A percentile compares a stretch with the other conserved stretches of the same genome.
Evolutionary conservation across 2,329 filamentous ascomycete genomes (phyloP).

Genomic region (Colletotrichum acutatum): DNA sequence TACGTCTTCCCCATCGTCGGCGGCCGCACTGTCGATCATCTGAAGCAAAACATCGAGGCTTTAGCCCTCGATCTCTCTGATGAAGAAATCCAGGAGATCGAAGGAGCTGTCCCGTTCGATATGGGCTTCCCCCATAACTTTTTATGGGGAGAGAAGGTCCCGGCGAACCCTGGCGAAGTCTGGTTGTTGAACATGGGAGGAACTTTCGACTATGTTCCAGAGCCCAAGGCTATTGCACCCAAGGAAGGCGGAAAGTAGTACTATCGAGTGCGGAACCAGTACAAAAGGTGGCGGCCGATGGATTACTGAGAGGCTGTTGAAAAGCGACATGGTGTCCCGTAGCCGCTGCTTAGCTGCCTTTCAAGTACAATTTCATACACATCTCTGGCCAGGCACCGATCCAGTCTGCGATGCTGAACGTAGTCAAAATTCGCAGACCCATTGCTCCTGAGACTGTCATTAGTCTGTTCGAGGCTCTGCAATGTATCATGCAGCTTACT

Average conservation of each 20-base stretch:
- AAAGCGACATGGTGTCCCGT: neutral
- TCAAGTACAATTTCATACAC: neutral
- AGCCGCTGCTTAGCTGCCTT: no score
- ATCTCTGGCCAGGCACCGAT: neutral
- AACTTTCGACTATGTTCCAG: slow-evolving; percentile 61
- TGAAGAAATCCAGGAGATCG: slow-evolving; percentile 75
- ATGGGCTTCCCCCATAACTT: slow-evolving; percentile 75
- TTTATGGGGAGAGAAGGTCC: slow-evolving; percentile 55
- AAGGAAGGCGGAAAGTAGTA: slow-evolving; percentile 55
- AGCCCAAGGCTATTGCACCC: slow-evolving; percentile 54
- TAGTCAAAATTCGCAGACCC: neutral
- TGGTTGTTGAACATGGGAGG: slow-evolving; percentile 59
- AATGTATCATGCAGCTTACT: neutral
- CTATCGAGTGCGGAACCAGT: slow-evolving; percentile 43
- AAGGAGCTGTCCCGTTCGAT: slow-evolving; percentile 70
- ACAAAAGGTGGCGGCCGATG: slow-evolving; percentile 45
- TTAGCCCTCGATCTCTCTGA: slow-evolving; percentile 68
- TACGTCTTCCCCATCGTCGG: slow-evolving; percentile 81
- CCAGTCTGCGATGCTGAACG: neutral
- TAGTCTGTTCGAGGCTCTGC: neutral
- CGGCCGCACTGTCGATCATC: slow-evolving; percentile 74
- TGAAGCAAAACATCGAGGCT: slow-evolving; percentile 77
- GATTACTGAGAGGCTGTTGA: slow-evolving; percentile 23
- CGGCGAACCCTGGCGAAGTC: slow-evolving; percentile 52
- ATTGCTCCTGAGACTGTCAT: neutral